Percentiles rank a stretch among this genome's conserved stretches.
These are phyloP conservation scores for Murraya paniculata DNA, from an alignment of 345 rosid genomes.

Conservation along the genomic window DNA sequence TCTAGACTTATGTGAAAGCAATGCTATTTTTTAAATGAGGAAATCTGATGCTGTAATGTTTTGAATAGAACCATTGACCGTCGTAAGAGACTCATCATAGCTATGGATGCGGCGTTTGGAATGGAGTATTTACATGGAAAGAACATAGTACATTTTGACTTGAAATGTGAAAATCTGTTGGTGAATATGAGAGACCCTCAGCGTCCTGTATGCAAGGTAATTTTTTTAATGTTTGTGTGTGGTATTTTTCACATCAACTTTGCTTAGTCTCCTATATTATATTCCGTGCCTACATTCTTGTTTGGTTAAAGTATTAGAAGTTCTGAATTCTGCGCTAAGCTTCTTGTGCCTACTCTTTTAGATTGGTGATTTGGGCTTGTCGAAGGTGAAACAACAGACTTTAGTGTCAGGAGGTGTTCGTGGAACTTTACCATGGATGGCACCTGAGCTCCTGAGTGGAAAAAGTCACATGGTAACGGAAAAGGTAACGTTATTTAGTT, in stretches of 20 bases:
- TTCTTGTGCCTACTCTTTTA: conserved; percentile 25
- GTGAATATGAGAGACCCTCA: conserved; percentile 99
- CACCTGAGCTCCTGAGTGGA: conserved; percentile 98
- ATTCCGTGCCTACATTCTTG: not conserved
- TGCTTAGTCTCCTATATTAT: not conserved
- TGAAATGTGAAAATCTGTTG: conserved; percentile 93
- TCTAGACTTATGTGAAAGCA: conserved; percentile 10
- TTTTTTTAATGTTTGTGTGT: conserved; percentile 5
- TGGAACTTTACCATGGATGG: conserved; percentile 99
- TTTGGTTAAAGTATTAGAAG: conserved; percentile 1
- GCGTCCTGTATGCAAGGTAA: conserved; percentile 94
- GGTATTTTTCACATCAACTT: conserved; percentile 11
- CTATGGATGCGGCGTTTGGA: conserved; percentile 98
- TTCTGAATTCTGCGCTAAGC: conserved; percentile 13
- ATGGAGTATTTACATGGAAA: conserved; percentile 99
- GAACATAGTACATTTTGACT: conserved; percentile 95
- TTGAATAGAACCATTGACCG: conserved; percentile 90
- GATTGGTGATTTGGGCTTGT: conserved; percentile 97
- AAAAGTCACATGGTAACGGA: conserved; percentile 97
- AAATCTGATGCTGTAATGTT: conserved; percentile 18
- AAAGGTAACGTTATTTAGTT: conserved; percentile 50
- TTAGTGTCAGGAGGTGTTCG: conserved; percentile 98
- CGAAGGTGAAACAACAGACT: conserved; percentile 94
- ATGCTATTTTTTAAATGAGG: conserved; percentile 4
- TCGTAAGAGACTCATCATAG: conserved; percentile 96